Base-by-base conservation (phyloP, 495 filamentous ascomycete species). In the Hypoxylon intermedium region DNA sequence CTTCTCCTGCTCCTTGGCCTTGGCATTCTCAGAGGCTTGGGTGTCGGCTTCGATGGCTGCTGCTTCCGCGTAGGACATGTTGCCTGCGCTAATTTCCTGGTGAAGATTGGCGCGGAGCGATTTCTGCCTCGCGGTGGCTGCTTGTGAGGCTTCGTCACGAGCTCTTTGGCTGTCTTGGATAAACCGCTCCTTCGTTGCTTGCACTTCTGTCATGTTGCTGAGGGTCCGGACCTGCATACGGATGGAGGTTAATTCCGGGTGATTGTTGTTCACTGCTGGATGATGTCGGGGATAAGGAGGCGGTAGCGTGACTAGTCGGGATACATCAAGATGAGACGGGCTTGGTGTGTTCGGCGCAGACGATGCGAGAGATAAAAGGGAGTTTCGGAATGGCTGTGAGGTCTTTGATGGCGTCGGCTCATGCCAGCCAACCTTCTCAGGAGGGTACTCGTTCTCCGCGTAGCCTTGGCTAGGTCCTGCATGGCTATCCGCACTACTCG, bases 251-350 rank as follows among this genome's bases (percentile, higher is more conserved):
- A 98, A 82, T 50, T 94, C 87, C 0, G 94, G 94, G 69, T 98
- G 94, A 66, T 85, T 91, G 67, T 98, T 98, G 70, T 95, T 96
- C 43, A 97, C 89, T 4, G 94, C 94, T 9, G 94, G 94, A 67
- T 97, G 87, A 70, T 97, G 91, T 12, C 92, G 84, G 1, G 94
- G 94, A 70, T 93, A 98, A 1, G 94, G 90, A 4, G 91, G 94
- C 6, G 96, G 94, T 1, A 98, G 79, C 0, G 94, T 98, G 0
- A 98, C 88, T 0, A 98, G 81, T 2, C 94, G 82, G 3, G 94
- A 97, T 21, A 98, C 89, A 62, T 98, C 94, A 11, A 98, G 80
- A 50, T 78, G 78, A 15, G 63, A 72, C 13, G 70, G 82, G 54
- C 74, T 78, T 3, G 75, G 80, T 24, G 69, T 75, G 1, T 76